These are phyloP conservation scores for Leptomonas pyrrhocoris DNA, from an alignment of 208 protist species.

Conservation along the genomic window DNA sequence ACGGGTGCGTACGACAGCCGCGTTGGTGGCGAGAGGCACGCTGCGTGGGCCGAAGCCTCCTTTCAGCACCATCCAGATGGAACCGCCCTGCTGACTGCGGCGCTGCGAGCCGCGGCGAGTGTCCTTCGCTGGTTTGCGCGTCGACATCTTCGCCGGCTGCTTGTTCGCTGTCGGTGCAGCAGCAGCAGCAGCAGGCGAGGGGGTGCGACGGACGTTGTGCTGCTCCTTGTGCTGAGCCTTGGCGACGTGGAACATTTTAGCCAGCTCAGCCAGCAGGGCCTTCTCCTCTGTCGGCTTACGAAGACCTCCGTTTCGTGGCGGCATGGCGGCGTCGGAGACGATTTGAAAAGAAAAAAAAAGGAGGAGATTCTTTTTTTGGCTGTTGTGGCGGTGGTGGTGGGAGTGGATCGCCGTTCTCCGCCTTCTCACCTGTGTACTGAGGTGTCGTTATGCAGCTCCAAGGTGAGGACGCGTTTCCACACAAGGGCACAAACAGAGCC, in stretches of 20 bases:
- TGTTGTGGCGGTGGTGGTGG: no score
- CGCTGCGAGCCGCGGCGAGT: slow-evolving; percentile 31
- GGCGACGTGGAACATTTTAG: slow-evolving; percentile 68
- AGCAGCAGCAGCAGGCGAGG: no score
- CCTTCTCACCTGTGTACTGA: no score
- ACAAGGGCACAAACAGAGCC: no score
- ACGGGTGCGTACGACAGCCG: background rate
- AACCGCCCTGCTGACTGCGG: slow-evolving; percentile 45
- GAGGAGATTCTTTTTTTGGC: no score
- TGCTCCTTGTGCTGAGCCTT: slow-evolving; percentile 64
- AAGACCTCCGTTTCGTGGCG: slow-evolving; percentile 10
- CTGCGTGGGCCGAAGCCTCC: slow-evolving; percentile 52
- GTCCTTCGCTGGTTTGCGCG: slow-evolving; percentile 1
- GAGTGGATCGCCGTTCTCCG: no score
- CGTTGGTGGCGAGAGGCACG: slow-evolving; percentile 36
- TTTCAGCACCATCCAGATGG: slow-evolving; percentile 84
- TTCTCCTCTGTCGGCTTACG: slow-evolving; percentile 51
- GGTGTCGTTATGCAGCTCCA: no score
- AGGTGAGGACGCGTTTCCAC: no score
- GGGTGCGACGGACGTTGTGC: slow-evolving; percentile 19
- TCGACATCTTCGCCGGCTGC: slow-evolving; percentile 16
- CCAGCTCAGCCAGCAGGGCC: slow-evolving; percentile 57
- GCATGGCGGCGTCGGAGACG: background rate
- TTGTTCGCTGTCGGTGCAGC: background rate
- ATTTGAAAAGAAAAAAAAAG: background rate